These are phyloP conservation scores for Suillus clintonianus DNA, from an alignment of 768 basidiomycete genomes.

Conservation along the genomic window DNA sequence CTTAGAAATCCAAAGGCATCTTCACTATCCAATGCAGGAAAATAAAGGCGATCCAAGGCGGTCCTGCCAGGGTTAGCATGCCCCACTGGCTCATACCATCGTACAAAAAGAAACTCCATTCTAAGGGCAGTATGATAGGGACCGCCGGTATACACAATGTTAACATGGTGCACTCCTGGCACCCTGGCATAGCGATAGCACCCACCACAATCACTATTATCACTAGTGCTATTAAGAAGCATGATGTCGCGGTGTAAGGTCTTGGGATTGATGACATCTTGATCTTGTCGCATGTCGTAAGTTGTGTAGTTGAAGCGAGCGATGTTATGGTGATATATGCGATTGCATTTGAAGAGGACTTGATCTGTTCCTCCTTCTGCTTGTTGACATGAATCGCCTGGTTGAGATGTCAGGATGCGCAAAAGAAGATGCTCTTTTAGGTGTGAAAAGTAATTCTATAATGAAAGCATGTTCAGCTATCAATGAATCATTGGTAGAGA, in stretches of 20 bases:
- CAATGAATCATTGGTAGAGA: not conserved
- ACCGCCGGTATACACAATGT: not conserved
- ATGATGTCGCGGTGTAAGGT: constrained; percentile 36
- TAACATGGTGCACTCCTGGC: not conserved
- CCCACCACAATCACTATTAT: too few species aligned
- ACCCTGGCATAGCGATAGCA: not conserved
- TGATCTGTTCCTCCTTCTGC: not conserved
- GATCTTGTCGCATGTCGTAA: constrained; percentile 34
- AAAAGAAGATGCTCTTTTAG: constrained; percentile 9
- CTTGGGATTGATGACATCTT: constrained; percentile 41
- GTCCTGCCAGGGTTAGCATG: not conserved
- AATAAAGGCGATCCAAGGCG: constrained; percentile 8
- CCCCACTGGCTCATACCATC: not conserved
- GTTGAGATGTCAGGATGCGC: not conserved
- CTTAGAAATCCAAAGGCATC: constrained; percentile 14
- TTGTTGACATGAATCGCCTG: not conserved
- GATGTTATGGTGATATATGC: constrained; percentile 18
- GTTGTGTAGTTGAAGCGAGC: not conserved
- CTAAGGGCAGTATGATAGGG: not conserved
- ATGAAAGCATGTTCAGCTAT: not conserved
- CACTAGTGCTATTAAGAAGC: constrained; percentile 16
- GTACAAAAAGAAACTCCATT: not conserved
- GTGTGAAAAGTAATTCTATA: constrained; percentile 6
- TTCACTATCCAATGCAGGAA: not conserved
- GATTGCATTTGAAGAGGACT: constrained; percentile 19